Percentiles rank a stretch among this genome's conserved stretches.
phyloP scores from a whole-genome alignment of 228 moss, liverwort and hornwort genomes.

The Sphagnum fallax region DNA sequence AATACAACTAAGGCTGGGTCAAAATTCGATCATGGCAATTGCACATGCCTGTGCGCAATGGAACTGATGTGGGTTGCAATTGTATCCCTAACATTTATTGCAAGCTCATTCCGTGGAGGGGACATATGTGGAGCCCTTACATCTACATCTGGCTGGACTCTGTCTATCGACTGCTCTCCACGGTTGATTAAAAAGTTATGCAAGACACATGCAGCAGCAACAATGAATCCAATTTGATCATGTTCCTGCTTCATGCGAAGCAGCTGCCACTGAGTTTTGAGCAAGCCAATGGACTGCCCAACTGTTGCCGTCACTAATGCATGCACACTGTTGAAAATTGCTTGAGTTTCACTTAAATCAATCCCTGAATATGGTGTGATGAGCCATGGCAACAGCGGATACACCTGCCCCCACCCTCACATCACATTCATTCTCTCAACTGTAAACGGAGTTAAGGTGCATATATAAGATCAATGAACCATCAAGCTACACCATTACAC shows the following conservation, averaged over 20 bases:
- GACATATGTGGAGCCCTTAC: neutral
- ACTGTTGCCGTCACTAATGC: neutral
- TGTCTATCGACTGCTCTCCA: neutral
- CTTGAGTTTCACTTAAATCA: neutral
- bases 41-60: neutral
- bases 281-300: neutral
- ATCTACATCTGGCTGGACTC: neutral
- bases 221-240: constrained; percentile 1
- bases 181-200: constrained; percentile 2
- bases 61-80: constrained; percentile 1
- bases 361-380: neutral
- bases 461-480: too few species aligned
- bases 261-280: neutral
- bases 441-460: too few species aligned
- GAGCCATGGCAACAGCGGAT: constrained; percentile 2
- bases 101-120: neutral
- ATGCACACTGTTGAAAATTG: neutral
- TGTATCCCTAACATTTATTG: neutral
- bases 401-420: neutral
- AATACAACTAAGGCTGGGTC: too few species aligned
- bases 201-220: constrained; percentile 1
- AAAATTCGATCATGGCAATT: neutral
- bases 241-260: neutral
- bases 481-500: too few species aligned
- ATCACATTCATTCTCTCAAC: too few species aligned